Evolutionary conservation across 2,329 filamentous ascomycete species (phyloP), one percentile per base, ranked within the genome.

Genomic region (Neonectria ditissima): DNA sequence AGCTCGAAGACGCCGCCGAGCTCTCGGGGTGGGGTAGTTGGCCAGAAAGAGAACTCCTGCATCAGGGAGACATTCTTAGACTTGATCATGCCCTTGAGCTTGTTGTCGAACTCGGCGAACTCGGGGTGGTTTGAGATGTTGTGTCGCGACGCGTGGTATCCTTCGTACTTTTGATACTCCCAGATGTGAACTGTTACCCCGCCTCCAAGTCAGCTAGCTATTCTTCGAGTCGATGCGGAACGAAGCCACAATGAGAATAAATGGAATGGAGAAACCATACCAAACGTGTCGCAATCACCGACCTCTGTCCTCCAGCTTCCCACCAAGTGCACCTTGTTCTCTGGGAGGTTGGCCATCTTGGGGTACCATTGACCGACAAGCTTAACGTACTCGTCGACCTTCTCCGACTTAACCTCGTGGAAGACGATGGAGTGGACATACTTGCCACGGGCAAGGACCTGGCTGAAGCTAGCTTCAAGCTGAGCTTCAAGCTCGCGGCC

Each of bases 1-100:
- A 99, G 86, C 83, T 99, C 96, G 77, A 99, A 99, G 44, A 99
- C 81, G 48, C 96, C 96, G 59, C 96, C 96, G 1, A 99, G 88
- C 74, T 93, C 86, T 64, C 96, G 93, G 0, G 96, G 96, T 5
- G 94, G 87, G 0, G 93, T 95, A 3, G 96, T 99, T 1, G 96
- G 96, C 96, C 96, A 99, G 86, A 99, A 99, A 37, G 94, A 97
- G 81, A 99, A 99, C 80, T 99, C 96, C 79, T 99, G 96, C 96
- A 99, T 99, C 55, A 99, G 86, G 0, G 94, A 97, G 5, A 91
- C 92, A 71, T 90, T 89, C 84, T 97, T 98, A 67, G 88, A 88
- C 63, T 85, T 89, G 76, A 99, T 95, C 66, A 98, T 84, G n/a
- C 83, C 85, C 80, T 94, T 94, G 55, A 99, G 90, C 81, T 95